These are phyloP conservation scores for Rhizophagus prolifer DNA, from an alignment of 192 early-diverging fungal species.

Conservation along the genomic window DNA sequence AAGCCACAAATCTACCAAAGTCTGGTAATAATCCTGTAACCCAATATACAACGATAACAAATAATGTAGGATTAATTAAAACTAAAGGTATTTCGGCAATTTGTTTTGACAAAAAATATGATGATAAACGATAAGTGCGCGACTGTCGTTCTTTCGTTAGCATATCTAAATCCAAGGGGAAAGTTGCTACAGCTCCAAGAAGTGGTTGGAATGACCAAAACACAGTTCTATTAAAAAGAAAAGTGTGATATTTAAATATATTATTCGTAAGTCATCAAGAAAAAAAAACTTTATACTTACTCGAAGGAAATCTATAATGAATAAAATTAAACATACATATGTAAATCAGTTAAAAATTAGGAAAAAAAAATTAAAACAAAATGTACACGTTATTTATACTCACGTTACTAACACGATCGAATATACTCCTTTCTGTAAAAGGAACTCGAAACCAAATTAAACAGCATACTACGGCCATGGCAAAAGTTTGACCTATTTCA, in stretches of 20 bases:
- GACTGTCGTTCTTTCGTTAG: conserved; percentile 20
- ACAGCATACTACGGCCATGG: not conserved
- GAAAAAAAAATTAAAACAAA: not conserved
- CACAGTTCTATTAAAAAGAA: no score
- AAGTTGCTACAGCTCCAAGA: not conserved
- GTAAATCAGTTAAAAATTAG: not conserved
- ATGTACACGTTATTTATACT: not conserved
- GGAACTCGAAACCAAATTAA: conserved; percentile 13
- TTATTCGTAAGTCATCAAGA: no score
- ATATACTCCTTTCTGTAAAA: not conserved
- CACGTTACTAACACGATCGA: not conserved
- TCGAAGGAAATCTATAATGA: not conserved
- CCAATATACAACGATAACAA: conserved; percentile 5
- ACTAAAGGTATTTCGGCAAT: conserved; percentile 1
- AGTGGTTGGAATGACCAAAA: conserved; percentile 21
- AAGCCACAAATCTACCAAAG: conserved; percentile 8
- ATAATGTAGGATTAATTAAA: not conserved
- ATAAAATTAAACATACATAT: not conserved
- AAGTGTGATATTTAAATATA: no score
- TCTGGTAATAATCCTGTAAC: not conserved
- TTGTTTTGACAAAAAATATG: conserved; percentile 18
- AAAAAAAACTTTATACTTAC: no score
- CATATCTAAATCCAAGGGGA: conserved; percentile 7
- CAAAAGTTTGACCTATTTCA: not conserved
- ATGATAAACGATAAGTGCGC: conserved; percentile 9